A percentile compares a stretch with the other conserved stretches of the same genome.
phyloP scores from a whole-genome alignment of 768 basidiomycete genomes.

The Leccinum longicurvipes region DNA sequence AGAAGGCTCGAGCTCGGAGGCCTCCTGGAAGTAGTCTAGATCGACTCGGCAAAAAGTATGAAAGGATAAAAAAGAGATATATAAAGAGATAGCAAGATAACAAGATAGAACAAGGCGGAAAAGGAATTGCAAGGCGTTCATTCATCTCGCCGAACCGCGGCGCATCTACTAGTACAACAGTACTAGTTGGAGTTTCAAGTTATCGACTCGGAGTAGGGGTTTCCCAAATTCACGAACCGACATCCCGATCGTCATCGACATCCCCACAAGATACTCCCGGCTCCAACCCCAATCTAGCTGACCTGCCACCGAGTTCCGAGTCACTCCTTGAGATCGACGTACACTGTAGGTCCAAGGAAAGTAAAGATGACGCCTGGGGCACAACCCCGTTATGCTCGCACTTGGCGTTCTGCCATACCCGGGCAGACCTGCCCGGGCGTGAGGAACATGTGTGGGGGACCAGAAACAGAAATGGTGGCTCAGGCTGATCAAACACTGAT shows the following conservation, averaged over 20 bases:
- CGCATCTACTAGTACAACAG: background rate
- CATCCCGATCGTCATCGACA: background rate
- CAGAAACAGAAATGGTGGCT: conserved; percentile 17
- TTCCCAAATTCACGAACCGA: background rate
- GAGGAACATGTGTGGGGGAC: conserved; percentile 1
- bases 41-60: background rate
- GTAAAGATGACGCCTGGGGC: background rate
- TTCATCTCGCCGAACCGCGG: background rate
- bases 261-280: background rate
- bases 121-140: background rate
- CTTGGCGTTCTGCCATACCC: conserved; percentile 6
- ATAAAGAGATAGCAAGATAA: background rate
- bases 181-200: background rate
- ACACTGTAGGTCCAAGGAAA: background rate
- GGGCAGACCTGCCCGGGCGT: background rate
- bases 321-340: background rate
- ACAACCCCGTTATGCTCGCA: conserved; percentile 7
- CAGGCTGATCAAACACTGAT: background rate
- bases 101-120: background rate
- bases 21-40: background rate
- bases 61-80: background rate
- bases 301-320: background rate
- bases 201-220: background rate
- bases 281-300: background rate
- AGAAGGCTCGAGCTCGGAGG: too few relatives aligned